Percentiles rank a stretch among this genome's conserved stretches.
phyloP scores from a whole-genome alignment of 2,329 filamentous ascomycete species.

The Neofusicoccum sp. region DNA sequence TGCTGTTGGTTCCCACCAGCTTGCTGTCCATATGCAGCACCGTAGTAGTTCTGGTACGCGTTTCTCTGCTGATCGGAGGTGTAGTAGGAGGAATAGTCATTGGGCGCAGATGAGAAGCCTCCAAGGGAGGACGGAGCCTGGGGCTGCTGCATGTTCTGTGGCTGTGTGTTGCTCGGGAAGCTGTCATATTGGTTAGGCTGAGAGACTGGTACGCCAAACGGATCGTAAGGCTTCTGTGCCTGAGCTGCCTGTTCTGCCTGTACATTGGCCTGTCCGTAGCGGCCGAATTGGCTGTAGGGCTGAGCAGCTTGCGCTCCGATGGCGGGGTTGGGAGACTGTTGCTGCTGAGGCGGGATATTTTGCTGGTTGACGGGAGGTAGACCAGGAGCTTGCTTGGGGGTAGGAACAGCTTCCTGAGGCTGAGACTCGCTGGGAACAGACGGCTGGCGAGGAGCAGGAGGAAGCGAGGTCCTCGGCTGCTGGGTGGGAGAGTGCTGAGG shows the following conservation, averaged over 20 bases:
- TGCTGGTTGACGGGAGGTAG: slow-evolving; percentile 59
- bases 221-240: slow-evolving; percentile 80
- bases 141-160: slow-evolving; percentile 59
- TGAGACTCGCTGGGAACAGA: slow-evolving; percentile 40
- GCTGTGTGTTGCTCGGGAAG: slow-evolving; percentile 47
- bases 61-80: slow-evolving; percentile 72
- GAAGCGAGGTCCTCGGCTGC: slow-evolving; percentile 80
- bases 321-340: slow-evolving; percentile 34
- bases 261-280: slow-evolving; percentile 62
- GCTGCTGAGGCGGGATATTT: slow-evolving; percentile 37
- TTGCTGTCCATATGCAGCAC: slow-evolving; percentile 52
- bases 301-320: slow-evolving; percentile 50
- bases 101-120: slow-evolving; percentile 70
- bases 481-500: slow-evolving; percentile 89
- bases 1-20: slow-evolving; percentile 55
- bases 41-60: slow-evolving; percentile 69
- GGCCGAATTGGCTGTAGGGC: slow-evolving; percentile 64
- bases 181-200: slow-evolving; percentile 47
- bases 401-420: slow-evolving; percentile 42
- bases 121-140: slow-evolving; percentile 60
- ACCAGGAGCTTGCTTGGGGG: slow-evolving; percentile 61
- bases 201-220: slow-evolving; percentile 72
- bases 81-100: slow-evolving; percentile 84
- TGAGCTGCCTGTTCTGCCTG: slow-evolving; percentile 61
- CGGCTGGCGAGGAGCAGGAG: slow-evolving; percentile 60